These are phyloP conservation scores for Apiotrichum sp. DNA, from an alignment of 1,284 basidiomycete genomes.

Conservation along the genomic window DNA sequence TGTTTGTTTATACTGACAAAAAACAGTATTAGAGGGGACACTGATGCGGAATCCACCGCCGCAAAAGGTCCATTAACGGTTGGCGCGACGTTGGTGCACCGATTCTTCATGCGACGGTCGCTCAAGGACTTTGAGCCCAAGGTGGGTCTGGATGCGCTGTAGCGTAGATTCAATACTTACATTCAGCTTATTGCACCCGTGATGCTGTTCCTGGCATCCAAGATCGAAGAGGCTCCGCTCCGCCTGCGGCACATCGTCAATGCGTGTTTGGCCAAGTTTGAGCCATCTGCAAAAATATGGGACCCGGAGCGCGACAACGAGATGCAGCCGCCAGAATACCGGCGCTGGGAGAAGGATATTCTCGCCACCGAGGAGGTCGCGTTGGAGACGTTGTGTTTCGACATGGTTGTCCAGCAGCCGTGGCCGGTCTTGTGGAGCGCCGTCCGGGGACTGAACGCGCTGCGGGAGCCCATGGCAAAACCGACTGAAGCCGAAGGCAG, in stretches of 20 bases:
- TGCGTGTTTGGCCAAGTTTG: slow-evolving; percentile 30
- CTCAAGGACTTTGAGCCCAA: slow-evolving; percentile 64
- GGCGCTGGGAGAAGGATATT: slow-evolving; percentile 65
- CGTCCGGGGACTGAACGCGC: slow-evolving; percentile 48
- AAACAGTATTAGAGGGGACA: slow-evolving; percentile 2
- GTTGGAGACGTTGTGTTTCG: slow-evolving; percentile 84
- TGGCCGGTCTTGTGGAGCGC: slow-evolving; percentile 64
- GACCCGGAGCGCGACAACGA: slow-evolving; percentile 15
- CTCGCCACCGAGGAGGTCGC: slow-evolving; percentile 74
- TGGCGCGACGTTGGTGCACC: slow-evolving; percentile 83
- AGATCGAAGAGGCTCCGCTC: slow-evolving; percentile 51
- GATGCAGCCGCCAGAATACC: slow-evolving; percentile 57
- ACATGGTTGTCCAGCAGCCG: slow-evolving; percentile 76
- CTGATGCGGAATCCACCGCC: slow-evolving; percentile 14
- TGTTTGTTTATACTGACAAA: not conserved
- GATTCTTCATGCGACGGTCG: slow-evolving; percentile 91
- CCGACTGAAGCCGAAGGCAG: not conserved
- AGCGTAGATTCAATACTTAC: not conserved
- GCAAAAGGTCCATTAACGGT: slow-evolving; percentile 56
- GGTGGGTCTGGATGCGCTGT: slow-evolving; percentile 17
- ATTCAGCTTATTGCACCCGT: slow-evolving; percentile 78
- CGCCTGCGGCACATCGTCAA: slow-evolving; percentile 39
- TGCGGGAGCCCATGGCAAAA: slow-evolving; percentile 1
- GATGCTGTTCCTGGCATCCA: slow-evolving; percentile 84
- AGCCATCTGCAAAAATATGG: slow-evolving; percentile 20